Base-by-base conservation (phyloP, 257 asterid species). In the Solanum lycopersicoides region DNA sequence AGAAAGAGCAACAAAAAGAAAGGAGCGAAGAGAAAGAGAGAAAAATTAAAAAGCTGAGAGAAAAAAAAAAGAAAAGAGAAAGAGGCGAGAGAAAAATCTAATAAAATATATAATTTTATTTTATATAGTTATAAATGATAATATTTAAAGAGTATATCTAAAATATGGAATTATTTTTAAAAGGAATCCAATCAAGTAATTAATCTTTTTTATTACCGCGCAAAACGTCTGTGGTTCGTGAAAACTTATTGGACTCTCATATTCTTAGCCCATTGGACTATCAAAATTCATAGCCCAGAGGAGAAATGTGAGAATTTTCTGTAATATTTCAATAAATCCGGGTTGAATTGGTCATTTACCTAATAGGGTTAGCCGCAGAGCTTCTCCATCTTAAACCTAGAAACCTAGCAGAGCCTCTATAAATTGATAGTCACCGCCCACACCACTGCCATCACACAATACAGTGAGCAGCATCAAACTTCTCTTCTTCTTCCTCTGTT, bases 321-420 rank as follows among this genome's bases (percentile, higher is more conserved):
- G 79, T 34, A 72, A 34, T 35, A 16, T 4, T 18, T 72, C 28
- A 18, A 35, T 35, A 72, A 34, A 35, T 5, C 30, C 30, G 9
- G 47, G 82, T 12, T 74, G 32, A 74, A 74, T 74, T 5, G 3
- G 53, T 74, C 53, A 74, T 11, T 73, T 21, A 18, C 5, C 4
- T 21, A 74, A 4, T 1, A 73, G 30, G 28, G 18, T 20, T 56
- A 18, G 80, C 80, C 79, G 82, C 82, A 20, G 47, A 23, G 32
- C 6, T 37, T 74, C 35, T 13, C 39, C 8, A 44, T 77, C 15
- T 42, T n/a, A 42, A 73, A 77, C 39, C 25, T 7, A 7, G 14
- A 77, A 77, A 77, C 84, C 84, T 79, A 79, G 41, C 25, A 8
- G 16, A 25, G 44, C 6, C 2, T 79, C 84, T 79, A 79, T 79